A percentile compares a stretch with the other conserved stretches of the same genome.
These are phyloP conservation scores for Cercis canadensis DNA, from an alignment of 306 rosid genomes.

Conservation along the genomic window DNA sequence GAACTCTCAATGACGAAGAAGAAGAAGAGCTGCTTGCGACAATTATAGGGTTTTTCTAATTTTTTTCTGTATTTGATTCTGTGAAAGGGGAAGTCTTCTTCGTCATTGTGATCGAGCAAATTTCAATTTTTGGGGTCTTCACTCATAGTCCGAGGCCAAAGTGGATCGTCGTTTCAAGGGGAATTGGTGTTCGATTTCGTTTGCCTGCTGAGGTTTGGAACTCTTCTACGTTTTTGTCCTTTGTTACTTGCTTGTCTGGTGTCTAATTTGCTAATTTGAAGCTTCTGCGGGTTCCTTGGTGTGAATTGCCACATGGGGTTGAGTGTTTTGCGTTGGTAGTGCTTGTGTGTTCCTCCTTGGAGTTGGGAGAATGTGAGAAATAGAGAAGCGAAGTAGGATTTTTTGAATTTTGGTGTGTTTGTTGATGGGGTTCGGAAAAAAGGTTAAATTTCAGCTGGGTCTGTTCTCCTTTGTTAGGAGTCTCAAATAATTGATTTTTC, in stretches of 20 bases:
- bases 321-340: constrained; percentile 29
- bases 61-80: constrained; percentile 3
- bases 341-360: constrained; percentile 22
- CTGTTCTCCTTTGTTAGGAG: background rate
- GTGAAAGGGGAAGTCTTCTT: background rate
- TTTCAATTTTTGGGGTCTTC: constrained; percentile 20
- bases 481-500: constrained; percentile 13
- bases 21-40: constrained; percentile 15
- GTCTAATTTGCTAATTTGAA: constrained; percentile 31
- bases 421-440: constrained; percentile 25
- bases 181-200: constrained; percentile 43
- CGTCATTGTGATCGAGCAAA: constrained; percentile 33
- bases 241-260: background rate
- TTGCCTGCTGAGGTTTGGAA: constrained; percentile 48
- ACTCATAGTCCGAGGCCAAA: background rate
- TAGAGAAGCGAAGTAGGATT: constrained; percentile 9
- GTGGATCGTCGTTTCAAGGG: constrained; percentile 31
- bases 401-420: constrained; percentile 18
- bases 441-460: constrained; percentile 8
- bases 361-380: constrained; percentile 18
- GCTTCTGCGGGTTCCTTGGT: constrained; percentile 27
- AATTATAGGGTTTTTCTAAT: constrained; percentile 43
- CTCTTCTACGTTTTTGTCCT: constrained; percentile 13
- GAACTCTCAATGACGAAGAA: constrained; percentile 36
- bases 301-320: constrained; percentile 35